Evolutionary conservation across 257 asterid species (phyloP), one percentile per base, ranked within the genome.

Genomic region (Forsythia suspensa): DNA sequence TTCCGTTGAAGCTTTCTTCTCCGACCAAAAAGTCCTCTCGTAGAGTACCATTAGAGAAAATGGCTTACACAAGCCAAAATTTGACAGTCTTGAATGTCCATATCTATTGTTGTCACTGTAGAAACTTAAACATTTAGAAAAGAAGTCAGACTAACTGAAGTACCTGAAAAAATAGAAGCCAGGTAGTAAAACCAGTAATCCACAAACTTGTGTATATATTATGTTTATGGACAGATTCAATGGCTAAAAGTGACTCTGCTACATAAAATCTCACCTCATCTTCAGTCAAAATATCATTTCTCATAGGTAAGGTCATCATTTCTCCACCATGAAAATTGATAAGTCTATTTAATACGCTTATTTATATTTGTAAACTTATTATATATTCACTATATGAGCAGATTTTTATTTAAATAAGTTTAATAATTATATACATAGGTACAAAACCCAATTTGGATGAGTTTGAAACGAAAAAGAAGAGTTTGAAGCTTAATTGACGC

Each of bases 301-400:
- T 72, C 76, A 72, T 72, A 24, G 43, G 76, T 20, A 72, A 72
- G 13, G 76, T 72, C 76, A 72, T 72, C 76, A 72, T 72, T 10
- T 72, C 76, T 72, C 76, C 76, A 43, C 76, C 76, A 44, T 61
- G 76, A 13, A 72, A 36, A 72, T n/a, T n/a, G n/a, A n/a, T n/a
- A n/a, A n/a, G n/a, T n/a, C n/a, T n/a, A n/a, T n/a, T n/a, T n/a
- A n/a, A n/a, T n/a, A n/a, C n/a, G n/a, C n/a, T n/a, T n/a, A n/a
- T n/a, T n/a, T n/a, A n/a, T n/a, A n/a, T n/a, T n/a, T n/a, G n/a
- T n/a, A n/a, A n/a, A n/a, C n/a, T n/a, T n/a, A n/a, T n/a, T n/a
- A n/a, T n/a, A n/a, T n/a, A n/a, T n/a, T n/a, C n/a, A n/a, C n/a
- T n/a, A n/a, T n/a, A n/a, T n/a, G n/a, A n/a, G n/a, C n/a, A n/a